phyloP scores from a whole-genome alignment of 257 asterid genomes.

The Solanum chmielewskii region DNA sequence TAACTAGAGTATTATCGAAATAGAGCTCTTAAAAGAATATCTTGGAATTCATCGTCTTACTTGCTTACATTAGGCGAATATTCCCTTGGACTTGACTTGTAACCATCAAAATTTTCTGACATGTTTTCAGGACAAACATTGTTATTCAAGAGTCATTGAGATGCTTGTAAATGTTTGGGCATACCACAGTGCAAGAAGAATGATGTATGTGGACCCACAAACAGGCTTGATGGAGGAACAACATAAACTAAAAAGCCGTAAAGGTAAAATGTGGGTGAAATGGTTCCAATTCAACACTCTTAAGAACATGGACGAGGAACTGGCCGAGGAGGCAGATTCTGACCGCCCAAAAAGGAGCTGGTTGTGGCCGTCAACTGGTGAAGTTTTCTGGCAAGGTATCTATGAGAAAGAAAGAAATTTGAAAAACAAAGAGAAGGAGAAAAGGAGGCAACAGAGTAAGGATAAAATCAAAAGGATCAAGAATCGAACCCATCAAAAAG shows the following conservation, averaged over 20 bases:
- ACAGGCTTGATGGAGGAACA: conserved; percentile 76
- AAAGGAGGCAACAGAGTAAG: conserved; percentile 51
- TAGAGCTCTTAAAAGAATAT: not conserved
- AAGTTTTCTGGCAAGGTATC: conserved; percentile 74
- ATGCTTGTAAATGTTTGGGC: conserved; percentile 89
- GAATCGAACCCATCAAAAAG: conserved; percentile 60
- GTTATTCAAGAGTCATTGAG: conserved; percentile 81
- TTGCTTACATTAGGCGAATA: not conserved
- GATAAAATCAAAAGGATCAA: conserved; percentile 68
- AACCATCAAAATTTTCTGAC: not conserved
- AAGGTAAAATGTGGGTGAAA: conserved; percentile 85
- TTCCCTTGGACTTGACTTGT: not conserved
- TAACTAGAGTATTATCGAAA: not conserved
- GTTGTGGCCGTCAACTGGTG: conserved; percentile 96
- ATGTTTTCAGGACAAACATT: conserved; percentile 73
- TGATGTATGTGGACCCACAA: conserved; percentile 64
- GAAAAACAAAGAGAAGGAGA: conserved; percentile 59
- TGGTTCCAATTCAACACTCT: conserved; percentile 73
- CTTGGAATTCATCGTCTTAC: not conserved
- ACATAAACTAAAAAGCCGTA: conserved; percentile 47
- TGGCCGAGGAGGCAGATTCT: conserved; percentile 72
- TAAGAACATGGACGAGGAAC: conserved; percentile 81
- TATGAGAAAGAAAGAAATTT: conserved; percentile 52
- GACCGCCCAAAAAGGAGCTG: conserved; percentile 50
- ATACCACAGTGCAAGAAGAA: conserved; percentile 82